Conservation (phyloP, 495 filamentous ascomycete species). For the Aspergillus kassunensis region DNA sequence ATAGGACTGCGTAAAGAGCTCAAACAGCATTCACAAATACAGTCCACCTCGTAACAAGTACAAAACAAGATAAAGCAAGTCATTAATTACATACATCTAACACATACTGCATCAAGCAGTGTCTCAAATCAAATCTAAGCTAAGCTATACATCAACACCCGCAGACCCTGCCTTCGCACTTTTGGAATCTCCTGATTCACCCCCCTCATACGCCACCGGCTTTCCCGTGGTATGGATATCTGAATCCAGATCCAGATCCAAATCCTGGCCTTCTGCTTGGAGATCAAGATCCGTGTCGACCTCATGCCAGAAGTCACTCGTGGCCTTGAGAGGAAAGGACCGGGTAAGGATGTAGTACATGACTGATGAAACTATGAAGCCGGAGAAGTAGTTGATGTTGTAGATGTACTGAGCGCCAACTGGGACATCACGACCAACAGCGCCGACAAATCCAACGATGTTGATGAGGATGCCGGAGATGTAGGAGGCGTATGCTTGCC, state of each 20-base stretch:
- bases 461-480: slow-evolving; percentile 86
- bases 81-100: too few species aligned
- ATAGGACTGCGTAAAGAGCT: too few species aligned
- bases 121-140: not conserved
- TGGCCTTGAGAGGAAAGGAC: slow-evolving; percentile 68
- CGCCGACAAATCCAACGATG: slow-evolving; percentile 86
- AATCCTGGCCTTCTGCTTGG: slow-evolving; percentile 38
- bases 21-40: not conserved
- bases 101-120: too few species aligned
- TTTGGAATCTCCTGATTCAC: slow-evolving; percentile 11
- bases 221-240: slow-evolving; percentile 13
- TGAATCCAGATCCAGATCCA: slow-evolving; percentile 19
- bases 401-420: slow-evolving; percentile 83
- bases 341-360: slow-evolving; percentile 69
- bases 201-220: not conserved
- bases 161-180: slow-evolving; percentile 11
- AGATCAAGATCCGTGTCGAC: slow-evolving; percentile 58
- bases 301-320: slow-evolving; percentile 76
- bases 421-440: slow-evolving; percentile 67
- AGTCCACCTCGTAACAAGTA: not conserved
- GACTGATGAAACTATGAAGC: slow-evolving; percentile 64
- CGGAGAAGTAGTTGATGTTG: slow-evolving; percentile 84
- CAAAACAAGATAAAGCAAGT: too few species aligned
- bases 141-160: slow-evolving; percentile 6
- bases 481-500: slow-evolving; percentile 81